Base-by-base conservation (phyloP, 345 rosid species). In the Litchi chinensis region DNA sequence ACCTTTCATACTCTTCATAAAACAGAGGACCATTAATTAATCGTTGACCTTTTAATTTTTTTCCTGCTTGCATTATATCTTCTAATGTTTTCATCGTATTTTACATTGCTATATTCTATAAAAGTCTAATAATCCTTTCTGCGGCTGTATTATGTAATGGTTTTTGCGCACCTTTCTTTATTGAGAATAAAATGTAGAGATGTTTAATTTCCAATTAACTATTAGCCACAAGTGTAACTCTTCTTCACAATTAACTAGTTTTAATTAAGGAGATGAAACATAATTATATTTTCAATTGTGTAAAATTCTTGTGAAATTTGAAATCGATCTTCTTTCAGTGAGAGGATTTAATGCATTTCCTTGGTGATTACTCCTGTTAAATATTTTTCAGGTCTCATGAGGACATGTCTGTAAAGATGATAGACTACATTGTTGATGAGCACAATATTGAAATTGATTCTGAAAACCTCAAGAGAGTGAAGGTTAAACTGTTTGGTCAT, bases 401-500 rank as follows among this genome's bases (percentile, higher is more conserved):
- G 79, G 87, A 87, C 76, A 91, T 90, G 95, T 91, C 95, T 15
- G 39, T 73, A 60, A 76, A 79, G 81, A 80, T 90, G 86, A 85
- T 90, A 79, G 95, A 91, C 71, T 70, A 83, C 81, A 89, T 90
- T 50, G 91, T 91, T 69, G 90, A 90, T 63, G 84, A 78, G 80
- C 93, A 90, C 78, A 44, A 86, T 75, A 90, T 90, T 68, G 95
- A 91, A 19, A 82, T 91, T 64, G 95, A 91, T 50, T 43, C 87
- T 68, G 87, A 70, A 78, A 82, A 81, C 79, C 68, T 88, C 46
- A 87, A 81, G 76, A 91, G 78, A 81, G 93, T 83, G 46, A 86
- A 91, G 93, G 95, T 90, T 48, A 59, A 73, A 77, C 71, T 39
- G 24, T 73, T 70, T 59, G 70, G 21, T 50, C 9, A 56, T 40